These are phyloP conservation scores for Ceratocystis papillata DNA, from an alignment of 2,329 filamentous ascomycete species.

Conservation along the genomic window DNA sequence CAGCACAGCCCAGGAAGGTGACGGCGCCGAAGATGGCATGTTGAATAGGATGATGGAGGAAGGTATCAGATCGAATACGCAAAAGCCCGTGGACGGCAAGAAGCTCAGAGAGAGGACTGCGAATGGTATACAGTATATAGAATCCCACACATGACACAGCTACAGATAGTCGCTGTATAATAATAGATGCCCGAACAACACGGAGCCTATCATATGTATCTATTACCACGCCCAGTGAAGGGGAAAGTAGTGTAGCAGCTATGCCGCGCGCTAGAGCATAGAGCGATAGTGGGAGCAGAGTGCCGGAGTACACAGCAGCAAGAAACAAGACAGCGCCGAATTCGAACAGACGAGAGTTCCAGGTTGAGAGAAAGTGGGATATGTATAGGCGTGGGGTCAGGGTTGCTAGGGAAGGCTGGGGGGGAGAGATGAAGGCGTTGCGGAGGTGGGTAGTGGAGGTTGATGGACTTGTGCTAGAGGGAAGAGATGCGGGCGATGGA, in stretches of 20 bases:
- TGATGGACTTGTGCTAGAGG: neutral
- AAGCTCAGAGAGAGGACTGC: neutral
- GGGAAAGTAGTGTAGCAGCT: slow-evolving; percentile 48
- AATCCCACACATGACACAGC: slow-evolving; percentile 40
- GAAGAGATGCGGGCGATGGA: neutral
- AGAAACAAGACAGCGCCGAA: slow-evolving; percentile 52
- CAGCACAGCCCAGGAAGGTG: slow-evolving; percentile 51
- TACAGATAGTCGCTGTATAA: slow-evolving; percentile 36
- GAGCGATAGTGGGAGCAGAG: slow-evolving; percentile 55
- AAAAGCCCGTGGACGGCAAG: too few species aligned
- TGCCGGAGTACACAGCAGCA: slow-evolving; percentile 45
- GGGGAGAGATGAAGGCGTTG: neutral
- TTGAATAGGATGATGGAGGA: neutral
- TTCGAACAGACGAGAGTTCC: slow-evolving; percentile 55
- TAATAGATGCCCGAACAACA: slow-evolving; percentile 42
- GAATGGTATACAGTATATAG: slow-evolving; percentile 29
- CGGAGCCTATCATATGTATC: slow-evolving; percentile 44
- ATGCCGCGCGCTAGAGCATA: slow-evolving; percentile 54
- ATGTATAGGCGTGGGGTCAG: slow-evolving; percentile 38
- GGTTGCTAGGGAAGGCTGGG: neutral
- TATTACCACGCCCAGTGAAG: slow-evolving; percentile 47
- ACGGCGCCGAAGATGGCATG: slow-evolving; percentile 31
- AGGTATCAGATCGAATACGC: too few species aligned
- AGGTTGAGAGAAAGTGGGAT: slow-evolving; percentile 52
- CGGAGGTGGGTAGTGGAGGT: neutral